Percentiles rank a stretch among this genome's conserved stretches.
Evolutionary conservation across 2,329 filamentous ascomycete genomes (phyloP).

Genomic region (Cercospora brassicicola): DNA sequence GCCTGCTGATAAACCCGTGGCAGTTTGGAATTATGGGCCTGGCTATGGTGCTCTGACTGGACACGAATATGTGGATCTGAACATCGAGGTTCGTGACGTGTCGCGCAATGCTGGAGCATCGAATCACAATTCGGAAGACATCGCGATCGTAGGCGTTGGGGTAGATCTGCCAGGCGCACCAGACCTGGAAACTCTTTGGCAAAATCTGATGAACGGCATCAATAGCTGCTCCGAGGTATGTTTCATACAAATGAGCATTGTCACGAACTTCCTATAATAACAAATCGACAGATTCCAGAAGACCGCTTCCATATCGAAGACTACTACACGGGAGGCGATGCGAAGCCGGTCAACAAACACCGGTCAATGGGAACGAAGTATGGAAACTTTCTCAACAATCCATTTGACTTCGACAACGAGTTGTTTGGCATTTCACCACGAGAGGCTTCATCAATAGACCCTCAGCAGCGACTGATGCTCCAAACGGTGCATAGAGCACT

Average conservation of each 20-base stretch:
- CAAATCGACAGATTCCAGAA: neutral
- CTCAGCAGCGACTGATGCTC: constrained; percentile 17
- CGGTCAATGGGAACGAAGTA: constrained; percentile 17
- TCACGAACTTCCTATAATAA: neutral
- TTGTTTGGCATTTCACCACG: constrained; percentile 16
- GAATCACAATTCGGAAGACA: neutral
- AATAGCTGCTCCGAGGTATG: constrained; percentile 16
- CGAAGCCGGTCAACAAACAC: constrained; percentile 4
- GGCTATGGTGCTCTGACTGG: constrained; percentile 15
- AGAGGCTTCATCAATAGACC: constrained; percentile 20
- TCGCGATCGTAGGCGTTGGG: constrained; percentile 14
- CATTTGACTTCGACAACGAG: constrained; percentile 16
- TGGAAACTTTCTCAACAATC: constrained; percentile 17
- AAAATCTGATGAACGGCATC: constrained; percentile 9
- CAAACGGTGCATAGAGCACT: constrained; percentile 13
- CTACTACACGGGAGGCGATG: constrained; percentile 11
- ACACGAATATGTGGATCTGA: neutral
- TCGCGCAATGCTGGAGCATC: neutral
- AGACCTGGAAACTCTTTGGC: constrained; percentile 9
- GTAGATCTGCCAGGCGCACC: constrained; percentile 11
- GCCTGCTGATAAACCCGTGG: neutral
- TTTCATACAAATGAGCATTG: neutral
- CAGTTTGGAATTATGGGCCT: constrained; percentile 14
- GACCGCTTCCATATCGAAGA: constrained; percentile 18
- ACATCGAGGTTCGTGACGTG: constrained; percentile 8